These are phyloP conservation scores for Coemansia sp. DNA, from an alignment of 192 early-diverging fungal species.

Conservation along the genomic window DNA sequence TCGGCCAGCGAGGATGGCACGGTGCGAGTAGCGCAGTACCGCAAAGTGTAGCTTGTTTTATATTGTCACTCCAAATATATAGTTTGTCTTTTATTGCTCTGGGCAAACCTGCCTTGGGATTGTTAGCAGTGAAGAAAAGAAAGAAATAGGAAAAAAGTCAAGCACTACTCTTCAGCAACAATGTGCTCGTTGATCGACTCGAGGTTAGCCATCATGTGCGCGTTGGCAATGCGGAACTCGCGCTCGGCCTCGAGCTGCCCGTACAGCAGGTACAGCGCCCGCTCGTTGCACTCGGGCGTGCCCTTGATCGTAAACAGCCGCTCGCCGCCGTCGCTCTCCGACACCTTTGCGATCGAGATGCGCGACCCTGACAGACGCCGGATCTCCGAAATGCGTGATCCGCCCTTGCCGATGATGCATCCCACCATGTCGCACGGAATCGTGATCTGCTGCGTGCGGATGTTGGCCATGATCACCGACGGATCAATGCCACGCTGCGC, in stretches of 20 bases:
- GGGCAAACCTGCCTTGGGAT: not conserved
- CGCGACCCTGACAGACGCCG: conserved; percentile 76
- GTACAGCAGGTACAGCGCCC: conserved; percentile 89
- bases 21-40: conserved; percentile 48
- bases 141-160: not conserved
- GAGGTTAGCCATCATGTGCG: conserved; percentile 47
- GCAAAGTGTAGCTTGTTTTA: conserved; percentile 28
- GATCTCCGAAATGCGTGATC: conserved; percentile 79
- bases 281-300: conserved; percentile 80
- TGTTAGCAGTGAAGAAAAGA: not conserved
- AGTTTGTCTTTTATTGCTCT: not conserved
- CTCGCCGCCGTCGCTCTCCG: conserved; percentile 77
- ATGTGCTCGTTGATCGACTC: conserved; percentile 53
- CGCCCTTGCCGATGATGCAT: conserved; percentile 95
- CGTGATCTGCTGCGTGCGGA: conserved; percentile 82
- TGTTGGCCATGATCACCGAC: conserved; percentile 50
- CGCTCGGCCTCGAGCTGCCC: conserved; percentile 87
- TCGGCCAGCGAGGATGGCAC: conserved; percentile 54
- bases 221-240: conserved; percentile 65
- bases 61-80: too few relatives aligned
- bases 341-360: conserved; percentile 86
- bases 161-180: conserved; percentile 29
- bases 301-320: conserved; percentile 93
- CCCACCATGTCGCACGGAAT: conserved; percentile 97
- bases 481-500: conserved; percentile 49